Evolutionary conservation across 148 eudicot species (phyloP).

Genomic region (Pharnaceum exiguum): DNA sequence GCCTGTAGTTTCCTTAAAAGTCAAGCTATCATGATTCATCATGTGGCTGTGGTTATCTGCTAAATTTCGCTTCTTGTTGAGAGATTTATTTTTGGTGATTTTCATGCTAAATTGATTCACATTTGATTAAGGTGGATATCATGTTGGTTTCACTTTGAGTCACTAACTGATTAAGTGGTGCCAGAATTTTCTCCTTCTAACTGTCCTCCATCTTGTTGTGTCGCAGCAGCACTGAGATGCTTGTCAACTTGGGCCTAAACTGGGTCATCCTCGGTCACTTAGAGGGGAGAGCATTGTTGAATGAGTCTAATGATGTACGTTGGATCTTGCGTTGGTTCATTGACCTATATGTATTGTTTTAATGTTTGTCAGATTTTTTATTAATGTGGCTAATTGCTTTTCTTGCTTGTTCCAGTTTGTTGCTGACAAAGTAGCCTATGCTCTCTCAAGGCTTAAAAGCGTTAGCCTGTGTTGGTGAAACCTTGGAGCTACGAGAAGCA

Average conservation of each 20-base stretch:
- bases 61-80: too few relatives aligned
- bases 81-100: too few relatives aligned
- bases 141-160: background rate
- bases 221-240: conserved; percentile 66
- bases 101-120: too few relatives aligned
- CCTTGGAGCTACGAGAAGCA: conserved; percentile 77
- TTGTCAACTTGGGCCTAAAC: conserved; percentile 84
- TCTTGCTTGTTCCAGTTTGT: conserved; percentile 56
- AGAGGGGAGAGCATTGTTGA: conserved; percentile 83
- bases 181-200: background rate
- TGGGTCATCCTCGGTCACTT: conserved; percentile 99
- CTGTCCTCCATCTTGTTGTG: background rate
- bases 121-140: background rate
- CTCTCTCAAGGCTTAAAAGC: conserved; percentile 83
- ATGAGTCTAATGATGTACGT: conserved; percentile 73
- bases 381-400: background rate
- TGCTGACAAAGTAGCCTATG: conserved; percentile 94
- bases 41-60: too few relatives aligned
- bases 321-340: background rate
- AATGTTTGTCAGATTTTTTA: background rate
- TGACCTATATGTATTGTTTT: background rate
- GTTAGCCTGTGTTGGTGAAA: conserved; percentile 93
- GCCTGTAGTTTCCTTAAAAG: too few relatives aligned
- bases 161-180: background rate
- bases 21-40: too few relatives aligned